These are phyloP conservation scores for Leccinum subtestaceum DNA, from an alignment of 768 basidiomycete species.

Conservation along the genomic window DNA sequence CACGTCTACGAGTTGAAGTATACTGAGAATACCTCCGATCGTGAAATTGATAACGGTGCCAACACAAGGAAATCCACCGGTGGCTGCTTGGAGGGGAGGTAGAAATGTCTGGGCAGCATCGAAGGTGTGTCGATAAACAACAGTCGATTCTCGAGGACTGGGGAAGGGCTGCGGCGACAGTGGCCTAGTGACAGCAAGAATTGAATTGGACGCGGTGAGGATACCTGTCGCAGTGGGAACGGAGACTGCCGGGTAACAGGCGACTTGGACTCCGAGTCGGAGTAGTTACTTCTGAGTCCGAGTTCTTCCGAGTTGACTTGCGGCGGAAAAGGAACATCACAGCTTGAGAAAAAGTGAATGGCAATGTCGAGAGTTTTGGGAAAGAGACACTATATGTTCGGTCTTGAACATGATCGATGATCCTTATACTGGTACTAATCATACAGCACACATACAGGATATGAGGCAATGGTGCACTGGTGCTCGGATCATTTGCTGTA, in stretches of 20 bases:
- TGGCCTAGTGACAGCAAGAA: background rate
- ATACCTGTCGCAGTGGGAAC: background rate
- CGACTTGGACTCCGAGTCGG: background rate
- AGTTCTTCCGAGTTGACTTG: too few relatives aligned
- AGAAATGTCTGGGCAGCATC: slow-evolving; percentile 2
- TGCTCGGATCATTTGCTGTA: too few relatives aligned
- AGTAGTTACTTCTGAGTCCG: too few relatives aligned
- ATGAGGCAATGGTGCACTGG: too few relatives aligned
- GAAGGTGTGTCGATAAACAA: background rate
- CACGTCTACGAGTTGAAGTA: slow-evolving; percentile 8
- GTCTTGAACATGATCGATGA: too few relatives aligned
- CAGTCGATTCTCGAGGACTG: background rate
- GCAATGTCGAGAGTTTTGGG: too few relatives aligned
- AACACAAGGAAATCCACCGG: background rate
- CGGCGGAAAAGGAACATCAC: too few relatives aligned
- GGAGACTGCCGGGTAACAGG: background rate
- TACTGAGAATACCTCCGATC: background rate
- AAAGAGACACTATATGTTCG: too few relatives aligned
- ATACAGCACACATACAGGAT: too few relatives aligned
- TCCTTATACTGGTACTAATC: too few relatives aligned
- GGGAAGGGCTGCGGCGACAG: too few relatives aligned
- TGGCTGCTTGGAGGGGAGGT: slow-evolving; percentile 1
- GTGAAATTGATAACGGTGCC: slow-evolving; percentile 3
- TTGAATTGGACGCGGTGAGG: background rate
- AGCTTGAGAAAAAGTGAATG: too few relatives aligned